A percentile compares a stretch with the other conserved stretches of the same genome.
phyloP scores from a whole-genome alignment of 1,139 yeast species.

The Casaregolazyma suthepensis region DNA sequence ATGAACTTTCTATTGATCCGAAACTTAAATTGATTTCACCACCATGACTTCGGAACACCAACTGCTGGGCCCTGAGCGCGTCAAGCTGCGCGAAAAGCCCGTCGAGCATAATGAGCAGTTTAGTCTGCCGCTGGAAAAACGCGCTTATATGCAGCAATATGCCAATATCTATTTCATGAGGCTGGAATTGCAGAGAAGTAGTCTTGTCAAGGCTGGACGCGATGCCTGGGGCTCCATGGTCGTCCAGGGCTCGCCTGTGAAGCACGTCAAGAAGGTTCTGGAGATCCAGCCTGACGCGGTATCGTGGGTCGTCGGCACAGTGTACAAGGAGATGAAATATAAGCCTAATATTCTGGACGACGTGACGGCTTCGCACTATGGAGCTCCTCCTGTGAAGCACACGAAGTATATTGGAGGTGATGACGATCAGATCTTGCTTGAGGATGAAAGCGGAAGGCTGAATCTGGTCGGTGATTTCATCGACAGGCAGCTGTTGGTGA shows the following conservation, averaged over 20 bases:
- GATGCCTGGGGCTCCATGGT: conserved; percentile 43
- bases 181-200: conserved; percentile 46
- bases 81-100: not conserved
- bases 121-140: conserved; percentile 23
- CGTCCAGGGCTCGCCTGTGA: conserved; percentile 36
- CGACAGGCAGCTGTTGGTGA: conserved; percentile 51
- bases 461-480: conserved; percentile 60
- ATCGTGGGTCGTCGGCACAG: conserved; percentile 88
- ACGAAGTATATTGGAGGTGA: conserved; percentile 54
- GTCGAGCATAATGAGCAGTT: conserved; percentile 19
- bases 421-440: conserved; percentile 59
- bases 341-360: conserved; percentile 83
- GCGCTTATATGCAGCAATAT: conserved; percentile 66
- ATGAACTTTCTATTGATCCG: not conserved
- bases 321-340: conserved; percentile 74
- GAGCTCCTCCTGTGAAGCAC: conserved; percentile 34
- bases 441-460: conserved; percentile 92
- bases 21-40: not conserved
- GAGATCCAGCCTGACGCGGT: conserved; percentile 66
- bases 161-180: conserved; percentile 68
- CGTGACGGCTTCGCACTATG: conserved; percentile 49
- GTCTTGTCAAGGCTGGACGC: conserved; percentile 47
- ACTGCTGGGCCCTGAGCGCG: not conserved
- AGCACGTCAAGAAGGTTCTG: conserved; percentile 56
- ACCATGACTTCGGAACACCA: not conserved